phyloP scores from a whole-genome alignment of 169 alveolate species.

The Plasmodium coatneyi region DNA sequence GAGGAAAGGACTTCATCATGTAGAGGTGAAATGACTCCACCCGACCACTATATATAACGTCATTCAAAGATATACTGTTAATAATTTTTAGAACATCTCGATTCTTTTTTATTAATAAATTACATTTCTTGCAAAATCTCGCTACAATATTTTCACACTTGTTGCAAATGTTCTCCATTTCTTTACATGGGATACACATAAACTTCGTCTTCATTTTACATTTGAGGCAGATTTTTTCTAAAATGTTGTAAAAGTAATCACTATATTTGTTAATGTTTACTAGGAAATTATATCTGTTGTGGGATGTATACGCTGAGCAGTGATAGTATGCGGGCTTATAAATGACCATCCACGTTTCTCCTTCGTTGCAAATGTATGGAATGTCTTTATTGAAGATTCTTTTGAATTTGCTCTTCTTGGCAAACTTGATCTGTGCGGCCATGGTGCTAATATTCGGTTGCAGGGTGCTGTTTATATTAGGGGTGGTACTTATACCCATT shows the following conservation, averaged over 20 bases:
- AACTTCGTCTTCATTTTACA: slow-evolving; percentile 69
- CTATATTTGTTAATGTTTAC: slow-evolving; percentile 56
- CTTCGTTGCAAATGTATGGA: slow-evolving; percentile 82
- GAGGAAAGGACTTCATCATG: slow-evolving; percentile 83
- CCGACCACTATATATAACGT: slow-evolving; percentile 78
- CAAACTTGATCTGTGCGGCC: background rate
- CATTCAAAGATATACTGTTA: slow-evolving; percentile 75
- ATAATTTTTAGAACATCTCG: slow-evolving; percentile 77
- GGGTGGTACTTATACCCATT: background rate
- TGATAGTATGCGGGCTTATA: slow-evolving; percentile 85
- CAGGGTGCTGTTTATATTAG: no score
- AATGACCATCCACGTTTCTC: slow-evolving; percentile 80
- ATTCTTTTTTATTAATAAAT: slow-evolving; percentile 37
- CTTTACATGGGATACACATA: slow-evolving; percentile 62
- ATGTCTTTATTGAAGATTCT: slow-evolving; percentile 75
- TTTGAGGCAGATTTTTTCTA: slow-evolving; percentile 59
- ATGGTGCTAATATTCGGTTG: background rate
- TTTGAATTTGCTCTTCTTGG: slow-evolving; percentile 30
- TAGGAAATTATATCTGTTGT: slow-evolving; percentile 45
- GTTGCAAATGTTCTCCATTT: slow-evolving; percentile 46
- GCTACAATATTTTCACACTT: slow-evolving; percentile 56
- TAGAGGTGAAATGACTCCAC: slow-evolving; percentile 82
- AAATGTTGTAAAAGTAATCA: slow-evolving; percentile 53
- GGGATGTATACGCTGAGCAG: slow-evolving; percentile 80
- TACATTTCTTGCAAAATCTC: slow-evolving; percentile 51